phyloP scores from a whole-genome alignment of 768 basidiomycete genomes.

The Cubamyces sp. region DNA sequence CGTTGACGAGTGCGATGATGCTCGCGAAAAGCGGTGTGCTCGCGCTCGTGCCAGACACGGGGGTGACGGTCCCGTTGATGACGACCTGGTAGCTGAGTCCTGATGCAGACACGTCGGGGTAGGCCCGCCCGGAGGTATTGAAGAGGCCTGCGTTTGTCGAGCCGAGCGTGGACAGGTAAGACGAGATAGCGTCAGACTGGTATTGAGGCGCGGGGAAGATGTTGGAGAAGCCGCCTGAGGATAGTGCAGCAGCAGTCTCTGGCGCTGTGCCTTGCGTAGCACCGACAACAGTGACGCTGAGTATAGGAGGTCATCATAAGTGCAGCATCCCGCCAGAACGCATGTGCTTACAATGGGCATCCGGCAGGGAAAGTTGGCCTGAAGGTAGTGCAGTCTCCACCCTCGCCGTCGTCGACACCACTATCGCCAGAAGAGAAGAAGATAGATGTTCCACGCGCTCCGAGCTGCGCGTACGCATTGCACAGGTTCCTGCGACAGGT shows the following conservation, averaged over 20 bases:
- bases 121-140: slow-evolving; percentile 43
- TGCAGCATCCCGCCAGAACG: not conserved
- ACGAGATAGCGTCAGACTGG: slow-evolving; percentile 41
- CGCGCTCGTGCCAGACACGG: slow-evolving; percentile 61
- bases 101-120: slow-evolving; percentile 50
- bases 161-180: slow-evolving; percentile 41
- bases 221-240: slow-evolving; percentile 42
- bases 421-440: slow-evolving; percentile 42
- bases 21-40: slow-evolving; percentile 65
- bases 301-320: not conserved
- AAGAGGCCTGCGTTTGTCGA: slow-evolving; percentile 35
- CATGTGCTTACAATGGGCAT: slow-evolving; percentile 35
- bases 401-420: slow-evolving; percentile 36
- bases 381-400: slow-evolving; percentile 34
- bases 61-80: slow-evolving; percentile 20
- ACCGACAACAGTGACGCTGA: slow-evolving; percentile 40
- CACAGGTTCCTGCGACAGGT: slow-evolving; percentile 32
- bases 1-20: slow-evolving; percentile 58
- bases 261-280: slow-evolving; percentile 37
- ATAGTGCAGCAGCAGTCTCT: slow-evolving; percentile 37
- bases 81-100: slow-evolving; percentile 41
- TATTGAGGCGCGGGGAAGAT: slow-evolving; percentile 38
- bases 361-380: slow-evolving; percentile 39
- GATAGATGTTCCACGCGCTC: slow-evolving; percentile 39
- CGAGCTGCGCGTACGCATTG: slow-evolving; percentile 38